Base-by-base conservation (phyloP, 2,329 filamentous ascomycete species). In the Trichothecium sympodiale region DNA sequence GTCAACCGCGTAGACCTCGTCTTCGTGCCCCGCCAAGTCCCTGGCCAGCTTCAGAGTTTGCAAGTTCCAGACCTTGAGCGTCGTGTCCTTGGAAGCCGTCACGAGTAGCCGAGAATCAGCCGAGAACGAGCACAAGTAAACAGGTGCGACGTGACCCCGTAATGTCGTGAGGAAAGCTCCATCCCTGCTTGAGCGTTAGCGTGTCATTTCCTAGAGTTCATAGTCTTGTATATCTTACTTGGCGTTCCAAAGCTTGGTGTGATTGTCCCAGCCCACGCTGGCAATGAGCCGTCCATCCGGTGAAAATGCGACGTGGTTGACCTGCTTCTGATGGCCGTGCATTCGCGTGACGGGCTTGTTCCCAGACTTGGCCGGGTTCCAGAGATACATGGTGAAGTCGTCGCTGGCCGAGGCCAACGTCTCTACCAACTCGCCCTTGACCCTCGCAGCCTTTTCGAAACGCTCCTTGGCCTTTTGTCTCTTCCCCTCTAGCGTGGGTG, bases 311-410 rank as follows among this genome's bases (percentile, higher is more conserved):
- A 96, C 88, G 54, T 95, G 84, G 56, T 96, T 95, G 46, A 96
- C 88, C 53, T 89, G 84, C 61, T 96, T 96, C 56, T 95, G 86
- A 52, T 98, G 91, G 3, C 91, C 91, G n/a, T 86, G 61, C 61
- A 96, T 73, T 25, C 87, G 71, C n/a, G 84, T 82, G 4, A 96
- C 66, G 1, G 89, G 88, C 56, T 96, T 95, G 7, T 69, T 83
- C 4, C 80, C 79, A 25, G 20, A 25, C 40, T 71, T 59, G 8
- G 78, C 69, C 0, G 88, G 88, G 41, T 93, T 84, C 89, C 89
- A 98, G 7, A 98, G 71, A 54, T 87, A 94, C 73, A 98, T 89
- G 5, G 88, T 94, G 56, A 88, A 94, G 57, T 98, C 91, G 53
- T 96, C 91, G 45, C 82, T 89, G 3, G 89, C 91, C 8, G 87